Percentiles rank a stretch among this genome's conserved stretches.
phyloP scores from a whole-genome alignment of 176 grass and related monocot genomes.

The Juncus effusus region DNA sequence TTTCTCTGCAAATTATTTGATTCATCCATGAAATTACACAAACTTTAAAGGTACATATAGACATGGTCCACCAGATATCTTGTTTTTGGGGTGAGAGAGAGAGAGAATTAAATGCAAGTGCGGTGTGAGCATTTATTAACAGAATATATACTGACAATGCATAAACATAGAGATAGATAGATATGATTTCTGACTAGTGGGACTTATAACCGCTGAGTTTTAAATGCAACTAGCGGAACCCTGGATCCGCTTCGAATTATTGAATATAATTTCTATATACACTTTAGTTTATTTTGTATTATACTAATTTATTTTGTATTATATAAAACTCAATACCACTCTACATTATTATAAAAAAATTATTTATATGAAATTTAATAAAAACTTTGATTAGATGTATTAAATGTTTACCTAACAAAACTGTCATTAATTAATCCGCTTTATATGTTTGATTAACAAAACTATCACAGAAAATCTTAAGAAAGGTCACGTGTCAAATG shows the following conservation, averaged over 20 bases:
- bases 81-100: background rate
- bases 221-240: background rate
- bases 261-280: too few relatives aligned
- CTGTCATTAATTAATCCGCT: background rate
- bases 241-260: too few relatives aligned
- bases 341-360: too few relatives aligned
- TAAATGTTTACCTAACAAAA: background rate
- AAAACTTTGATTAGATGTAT: background rate
- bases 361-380: too few relatives aligned
- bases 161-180: too few relatives aligned
- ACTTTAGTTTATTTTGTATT: too few relatives aligned
- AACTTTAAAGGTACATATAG: background rate
- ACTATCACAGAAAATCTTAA: too few relatives aligned
- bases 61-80: background rate
- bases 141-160: background rate
- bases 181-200: slow-evolving; percentile 4
- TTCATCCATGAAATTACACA: background rate
- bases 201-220: slow-evolving; percentile 20
- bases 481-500: too few relatives aligned
- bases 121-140: background rate
- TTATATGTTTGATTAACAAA: background rate
- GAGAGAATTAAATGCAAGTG: background rate
- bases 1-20: slow-evolving; percentile 13
- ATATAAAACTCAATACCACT: background rate
- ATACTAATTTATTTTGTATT: too few relatives aligned